Evolutionary conservation across 495 filamentous ascomycete genomes (phyloP).

Genomic region (Penicillium maclennaniae): DNA sequence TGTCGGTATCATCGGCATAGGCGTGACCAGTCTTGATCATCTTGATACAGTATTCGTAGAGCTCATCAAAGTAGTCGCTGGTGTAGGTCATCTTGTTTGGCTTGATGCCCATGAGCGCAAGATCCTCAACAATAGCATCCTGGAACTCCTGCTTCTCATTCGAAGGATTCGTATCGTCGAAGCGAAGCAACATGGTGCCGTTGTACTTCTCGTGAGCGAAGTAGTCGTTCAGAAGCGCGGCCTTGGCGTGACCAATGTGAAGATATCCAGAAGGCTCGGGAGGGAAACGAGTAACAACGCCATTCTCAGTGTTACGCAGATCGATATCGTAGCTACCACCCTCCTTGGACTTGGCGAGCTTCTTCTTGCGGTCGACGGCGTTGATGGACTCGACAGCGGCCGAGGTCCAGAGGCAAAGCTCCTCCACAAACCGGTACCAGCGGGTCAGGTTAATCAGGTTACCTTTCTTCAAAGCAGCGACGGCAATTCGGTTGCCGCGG

Average conservation of each 20-base stretch:
- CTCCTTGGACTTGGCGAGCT: constrained; percentile 70
- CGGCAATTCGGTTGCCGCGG: constrained; percentile 79
- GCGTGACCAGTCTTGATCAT: constrained; percentile 83
- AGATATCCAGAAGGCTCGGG: constrained; percentile 96
- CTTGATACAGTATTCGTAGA: constrained; percentile 71
- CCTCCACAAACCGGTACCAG: constrained; percentile 87
- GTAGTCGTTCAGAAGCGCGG: constrained; percentile 88
- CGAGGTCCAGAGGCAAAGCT: constrained; percentile 61
- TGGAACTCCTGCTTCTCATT: constrained; percentile 94
- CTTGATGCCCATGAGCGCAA: constrained; percentile 79
- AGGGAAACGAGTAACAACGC: constrained; percentile 90
- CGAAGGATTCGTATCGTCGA: constrained; percentile 90
- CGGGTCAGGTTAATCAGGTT: constrained; percentile 72
- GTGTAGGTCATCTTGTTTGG: constrained; percentile 76
- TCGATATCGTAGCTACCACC: constrained; percentile 89
- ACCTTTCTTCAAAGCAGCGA: constrained; percentile 74
- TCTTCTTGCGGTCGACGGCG: constrained; percentile 58
- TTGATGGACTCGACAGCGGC: constrained; percentile 55
- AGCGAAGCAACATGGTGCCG: constrained; percentile 75
- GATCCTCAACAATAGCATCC: constrained; percentile 81
- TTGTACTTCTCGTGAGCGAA: constrained; percentile 88
- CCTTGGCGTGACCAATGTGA: constrained; percentile 92
- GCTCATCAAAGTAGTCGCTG: constrained; percentile 85
- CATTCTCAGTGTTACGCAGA: constrained; percentile 81
- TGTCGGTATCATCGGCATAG: constrained; percentile 86